Conservation (phyloP, 495 filamentous ascomycete genomes). For the Penicillium crystallinum region DNA sequence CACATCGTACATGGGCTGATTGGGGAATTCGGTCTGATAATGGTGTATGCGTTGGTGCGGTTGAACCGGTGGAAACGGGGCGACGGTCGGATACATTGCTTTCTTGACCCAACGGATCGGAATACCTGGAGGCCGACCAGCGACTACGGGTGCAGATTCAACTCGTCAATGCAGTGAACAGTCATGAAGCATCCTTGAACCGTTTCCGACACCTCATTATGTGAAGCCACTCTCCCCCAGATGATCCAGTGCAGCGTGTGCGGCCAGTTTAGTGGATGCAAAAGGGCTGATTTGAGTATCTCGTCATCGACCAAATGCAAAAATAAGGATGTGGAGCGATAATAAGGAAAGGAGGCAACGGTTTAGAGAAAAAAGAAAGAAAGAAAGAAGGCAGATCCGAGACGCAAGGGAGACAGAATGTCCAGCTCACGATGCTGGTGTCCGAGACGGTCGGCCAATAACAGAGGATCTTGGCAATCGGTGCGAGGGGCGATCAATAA, state of each 20-base stretch:
- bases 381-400: constrained; percentile 7
- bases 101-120: neutral
- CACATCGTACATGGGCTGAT: constrained; percentile 27
- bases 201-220: constrained; percentile 51
- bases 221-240: constrained; percentile 22
- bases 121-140: constrained; percentile 5
- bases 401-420: constrained; percentile 27
- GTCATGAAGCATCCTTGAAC: constrained; percentile 45
- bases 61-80: constrained; percentile 41
- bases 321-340: constrained; percentile 11
- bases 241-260: neutral
- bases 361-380: constrained; percentile 1
- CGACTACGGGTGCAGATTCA: constrained; percentile 11
- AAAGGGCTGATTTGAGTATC: constrained; percentile 1
- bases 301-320: constrained; percentile 17
- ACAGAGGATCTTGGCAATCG: constrained; percentile 20
- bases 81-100: constrained; percentile 44
- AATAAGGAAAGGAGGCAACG: constrained; percentile 13
- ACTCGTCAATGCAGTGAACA: constrained; percentile 21
- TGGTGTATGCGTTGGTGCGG: constrained; percentile 41
- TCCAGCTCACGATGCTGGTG: constrained; percentile 18
- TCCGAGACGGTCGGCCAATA: constrained; percentile 21
- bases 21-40: constrained; percentile 25
- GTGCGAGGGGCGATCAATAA: constrained; percentile 7
- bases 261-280: neutral